A percentile compares a stretch with the other conserved stretches of the same genome.
phyloP scores from a whole-genome alignment of 192 early-diverging fungal species.

The Rhizophagus clarus region DNA sequence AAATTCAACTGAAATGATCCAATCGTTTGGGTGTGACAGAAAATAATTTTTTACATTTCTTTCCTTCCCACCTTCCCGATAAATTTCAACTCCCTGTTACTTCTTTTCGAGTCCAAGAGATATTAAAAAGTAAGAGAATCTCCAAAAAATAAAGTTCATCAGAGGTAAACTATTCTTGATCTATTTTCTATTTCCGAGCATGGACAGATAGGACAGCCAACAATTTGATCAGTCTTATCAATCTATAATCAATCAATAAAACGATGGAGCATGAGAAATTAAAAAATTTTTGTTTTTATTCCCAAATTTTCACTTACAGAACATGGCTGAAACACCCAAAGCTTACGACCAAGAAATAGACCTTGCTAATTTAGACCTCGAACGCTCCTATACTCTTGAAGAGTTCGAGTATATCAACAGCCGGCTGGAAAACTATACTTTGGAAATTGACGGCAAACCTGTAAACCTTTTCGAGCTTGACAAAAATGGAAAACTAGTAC shows the following conservation, averaged over 20 bases:
- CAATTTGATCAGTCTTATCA: background rate
- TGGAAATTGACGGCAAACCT: conserved; percentile 26
- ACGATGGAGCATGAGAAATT: no score
- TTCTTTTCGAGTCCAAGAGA: background rate
- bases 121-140: background rate
- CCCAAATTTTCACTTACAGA: no score
- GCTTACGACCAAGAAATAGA: conserved; percentile 12
- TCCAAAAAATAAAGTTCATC: background rate
- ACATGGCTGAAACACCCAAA: background rate
- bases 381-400: conserved; percentile 29
- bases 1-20: no score
- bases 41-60: no score
- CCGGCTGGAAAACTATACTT: conserved; percentile 15
- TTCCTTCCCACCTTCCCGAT: no score
- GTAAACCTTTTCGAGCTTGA: conserved; percentile 32
- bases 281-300: no score
- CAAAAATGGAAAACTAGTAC: conserved; percentile 28
- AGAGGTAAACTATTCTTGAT: background rate
- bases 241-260: no score
- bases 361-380: conserved; percentile 18
- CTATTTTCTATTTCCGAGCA: background rate
- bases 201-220: background rate
- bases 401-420: conserved; percentile 29
- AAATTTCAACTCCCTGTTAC: background rate
- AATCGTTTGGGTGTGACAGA: no score